A percentile compares a stretch with the other conserved stretches of the same genome.
phyloP scores from a whole-genome alignment of 1,284 basidiomycete genomes.

The Inonotus obliquus region DNA sequence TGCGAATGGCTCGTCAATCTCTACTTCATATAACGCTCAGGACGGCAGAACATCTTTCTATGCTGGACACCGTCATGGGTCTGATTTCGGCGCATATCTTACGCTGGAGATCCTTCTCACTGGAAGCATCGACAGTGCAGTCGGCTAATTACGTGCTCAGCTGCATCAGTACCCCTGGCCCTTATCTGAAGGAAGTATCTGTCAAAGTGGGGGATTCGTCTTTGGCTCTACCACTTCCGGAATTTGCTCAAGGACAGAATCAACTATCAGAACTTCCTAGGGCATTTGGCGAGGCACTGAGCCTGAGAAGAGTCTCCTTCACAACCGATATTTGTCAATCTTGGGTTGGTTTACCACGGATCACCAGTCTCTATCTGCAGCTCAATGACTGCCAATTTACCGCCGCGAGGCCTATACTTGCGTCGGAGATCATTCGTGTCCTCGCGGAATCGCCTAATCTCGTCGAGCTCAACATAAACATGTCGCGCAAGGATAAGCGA shows the following conservation, averaged over 20 bases:
- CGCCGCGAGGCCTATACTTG: conserved; percentile 6
- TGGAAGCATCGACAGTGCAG: conserved; percentile 13
- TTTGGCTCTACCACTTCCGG: neutral
- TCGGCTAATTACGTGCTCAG: conserved; percentile 13
- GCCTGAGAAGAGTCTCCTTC: conserved; percentile 9
- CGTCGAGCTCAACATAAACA: conserved; percentile 8
- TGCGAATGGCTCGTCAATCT: conserved; percentile 16
- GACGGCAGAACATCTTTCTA: conserved; percentile 6
- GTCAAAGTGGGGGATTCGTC: conserved; percentile 9
- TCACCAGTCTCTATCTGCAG: conserved; percentile 13
- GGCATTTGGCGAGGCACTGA: conserved; percentile 10
- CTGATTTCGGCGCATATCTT: conserved; percentile 1
- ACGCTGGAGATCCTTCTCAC: conserved; percentile 12
- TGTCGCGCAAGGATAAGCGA: conserved; percentile 11
- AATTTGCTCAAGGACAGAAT: conserved; percentile 2
- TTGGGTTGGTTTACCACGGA: conserved; percentile 11
- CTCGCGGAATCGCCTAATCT: conserved; percentile 14
- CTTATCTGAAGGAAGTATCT: conserved; percentile 5
- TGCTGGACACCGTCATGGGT: conserved; percentile 5
- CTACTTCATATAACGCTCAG: conserved; percentile 15
- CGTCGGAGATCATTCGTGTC: conserved; percentile 15
- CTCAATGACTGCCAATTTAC: conserved; percentile 13
- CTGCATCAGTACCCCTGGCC: neutral
- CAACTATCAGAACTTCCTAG: conserved; percentile 1
- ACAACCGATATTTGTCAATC: conserved; percentile 10